These are phyloP conservation scores for Aureobasidium namibiae DNA, from an alignment of 2,329 filamentous ascomycete genomes.

Conservation along the genomic window DNA sequence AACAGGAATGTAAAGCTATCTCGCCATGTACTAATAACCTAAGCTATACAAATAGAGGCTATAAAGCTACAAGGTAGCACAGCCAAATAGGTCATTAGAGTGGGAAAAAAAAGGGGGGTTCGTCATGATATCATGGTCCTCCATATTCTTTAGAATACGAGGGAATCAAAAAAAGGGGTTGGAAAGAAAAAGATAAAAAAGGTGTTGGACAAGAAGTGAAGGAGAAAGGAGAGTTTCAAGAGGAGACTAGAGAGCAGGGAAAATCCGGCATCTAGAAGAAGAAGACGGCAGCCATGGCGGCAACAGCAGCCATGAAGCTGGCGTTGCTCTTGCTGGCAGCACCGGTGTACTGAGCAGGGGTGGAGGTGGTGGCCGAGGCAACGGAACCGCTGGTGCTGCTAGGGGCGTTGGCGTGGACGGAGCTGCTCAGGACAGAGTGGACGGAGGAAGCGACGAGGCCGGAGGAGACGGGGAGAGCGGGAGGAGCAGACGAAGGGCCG, in stretches of 20 bases:
- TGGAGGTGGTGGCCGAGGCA: constrained; percentile 13
- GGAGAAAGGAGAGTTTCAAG: not conserved
- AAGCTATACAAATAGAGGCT: not conserved
- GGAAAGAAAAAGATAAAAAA: not conserved
- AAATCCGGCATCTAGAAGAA: constrained; percentile 15
- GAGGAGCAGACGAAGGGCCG: not conserved
- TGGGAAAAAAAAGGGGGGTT: not conserved
- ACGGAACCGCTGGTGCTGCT: not conserved
- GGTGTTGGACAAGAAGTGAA: constrained; percentile 5
- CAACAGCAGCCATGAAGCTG: constrained; percentile 30
- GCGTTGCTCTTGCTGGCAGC: constrained; percentile 30
- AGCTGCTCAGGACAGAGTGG: not conserved
- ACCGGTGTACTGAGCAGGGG: constrained; percentile 24
- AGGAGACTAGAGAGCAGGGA: not conserved
- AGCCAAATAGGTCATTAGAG: not conserved
- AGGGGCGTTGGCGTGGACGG: not conserved
- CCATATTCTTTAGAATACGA: not conserved
- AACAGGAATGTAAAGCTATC: not conserved
- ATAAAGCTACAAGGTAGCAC: not conserved
- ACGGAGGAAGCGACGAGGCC: not conserved
- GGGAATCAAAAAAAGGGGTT: not conserved
- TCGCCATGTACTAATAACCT: not conserved
- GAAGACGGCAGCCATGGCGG: constrained; percentile 31
- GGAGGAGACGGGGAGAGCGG: not conserved
- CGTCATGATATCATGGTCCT: constrained; percentile 4